Percentiles rank a stretch among this genome's conserved stretches.
Evolutionary conservation across 352 stramenopile species (phyloP).

Genomic region (Phytopythium oedochilum): DNA sequence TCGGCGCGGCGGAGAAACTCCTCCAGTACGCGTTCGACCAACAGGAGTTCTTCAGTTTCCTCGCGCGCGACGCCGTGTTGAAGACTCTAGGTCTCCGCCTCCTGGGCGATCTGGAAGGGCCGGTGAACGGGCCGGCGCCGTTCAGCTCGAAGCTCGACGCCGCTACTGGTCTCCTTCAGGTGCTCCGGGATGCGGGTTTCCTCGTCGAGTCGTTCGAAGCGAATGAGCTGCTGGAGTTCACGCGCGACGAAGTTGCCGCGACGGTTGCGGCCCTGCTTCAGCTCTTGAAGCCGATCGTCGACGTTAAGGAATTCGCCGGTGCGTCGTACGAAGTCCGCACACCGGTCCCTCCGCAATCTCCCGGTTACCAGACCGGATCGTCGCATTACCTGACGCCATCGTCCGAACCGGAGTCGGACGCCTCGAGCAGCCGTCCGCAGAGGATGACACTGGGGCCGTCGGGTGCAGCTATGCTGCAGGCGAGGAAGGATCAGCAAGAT

Average conservation of each 20-base stretch:
- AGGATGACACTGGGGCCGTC: not conserved
- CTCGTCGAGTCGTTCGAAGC: not conserved
- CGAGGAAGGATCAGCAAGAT: too few relatives aligned
- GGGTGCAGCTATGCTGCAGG: too few relatives aligned
- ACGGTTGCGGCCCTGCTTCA: too few relatives aligned
- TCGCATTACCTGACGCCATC: not conserved
- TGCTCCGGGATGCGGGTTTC: not conserved
- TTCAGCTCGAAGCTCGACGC: not conserved
- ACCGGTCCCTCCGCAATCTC: too few relatives aligned
- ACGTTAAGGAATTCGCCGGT: too few relatives aligned
- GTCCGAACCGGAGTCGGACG: not conserved
- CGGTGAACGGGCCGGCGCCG: not conserved
- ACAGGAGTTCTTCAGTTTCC: too few relatives aligned
- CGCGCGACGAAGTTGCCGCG: too few relatives aligned
- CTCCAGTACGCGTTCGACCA: too few relatives aligned
- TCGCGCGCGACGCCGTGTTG: too few relatives aligned
- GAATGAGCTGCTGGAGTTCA: not conserved
- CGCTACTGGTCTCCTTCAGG: not conserved
- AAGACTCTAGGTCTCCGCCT: not conserved
- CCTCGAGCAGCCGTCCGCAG: not conserved
- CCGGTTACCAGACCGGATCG: too few relatives aligned
- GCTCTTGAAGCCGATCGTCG: not conserved
- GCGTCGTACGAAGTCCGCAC: too few relatives aligned
- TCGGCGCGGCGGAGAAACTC: too few relatives aligned
- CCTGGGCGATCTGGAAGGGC: not conserved